A percentile compares a stretch with the other conserved stretches of the same genome.
phyloP scores from a whole-genome alignment of 352 stramenopile species.

The Globisporangium heterothallicum region DNA sequence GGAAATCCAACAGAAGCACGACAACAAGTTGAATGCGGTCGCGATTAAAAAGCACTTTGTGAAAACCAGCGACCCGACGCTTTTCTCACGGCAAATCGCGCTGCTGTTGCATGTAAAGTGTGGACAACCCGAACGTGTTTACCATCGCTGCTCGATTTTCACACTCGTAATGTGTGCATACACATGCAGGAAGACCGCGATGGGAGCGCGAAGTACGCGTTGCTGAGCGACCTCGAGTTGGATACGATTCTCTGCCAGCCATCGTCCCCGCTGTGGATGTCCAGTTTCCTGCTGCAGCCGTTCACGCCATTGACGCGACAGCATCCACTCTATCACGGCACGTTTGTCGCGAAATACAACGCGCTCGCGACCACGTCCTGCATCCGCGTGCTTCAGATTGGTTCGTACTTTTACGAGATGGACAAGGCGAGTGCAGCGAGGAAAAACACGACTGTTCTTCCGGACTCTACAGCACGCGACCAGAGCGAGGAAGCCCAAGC shows the following conservation, averaged over 20 bases:
- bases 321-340: slow-evolving; percentile 27
- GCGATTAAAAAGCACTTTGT: slow-evolving; percentile 43
- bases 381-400: slow-evolving; percentile 34
- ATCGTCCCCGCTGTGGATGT: slow-evolving; percentile 33
- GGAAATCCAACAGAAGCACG: slow-evolving; percentile 49
- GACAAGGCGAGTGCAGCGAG: neutral
- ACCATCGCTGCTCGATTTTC: neutral
- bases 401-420: slow-evolving; percentile 28
- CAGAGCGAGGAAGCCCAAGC: too few species aligned
- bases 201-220: slow-evolving; percentile 27
- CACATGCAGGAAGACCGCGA: slow-evolving; percentile 30
- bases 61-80: slow-evolving; percentile 14
- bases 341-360: slow-evolving; percentile 61
- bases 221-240: slow-evolving; percentile 54
- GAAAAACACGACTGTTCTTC: neutral
- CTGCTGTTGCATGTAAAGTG: slow-evolving; percentile 26
- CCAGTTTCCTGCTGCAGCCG: slow-evolving; percentile 48
- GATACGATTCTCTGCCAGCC: slow-evolving; percentile 43
- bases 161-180: too few species aligned
- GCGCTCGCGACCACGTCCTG: slow-evolving; percentile 25
- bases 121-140: neutral
- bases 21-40: slow-evolving; percentile 28
- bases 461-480: neutral
- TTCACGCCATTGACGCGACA: slow-evolving; percentile 21
- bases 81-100: slow-evolving; percentile 18